Evolutionary conservation across 2,329 filamentous ascomycete genomes (phyloP).

Genomic region (Ascochyta viciae-villosae): DNA sequence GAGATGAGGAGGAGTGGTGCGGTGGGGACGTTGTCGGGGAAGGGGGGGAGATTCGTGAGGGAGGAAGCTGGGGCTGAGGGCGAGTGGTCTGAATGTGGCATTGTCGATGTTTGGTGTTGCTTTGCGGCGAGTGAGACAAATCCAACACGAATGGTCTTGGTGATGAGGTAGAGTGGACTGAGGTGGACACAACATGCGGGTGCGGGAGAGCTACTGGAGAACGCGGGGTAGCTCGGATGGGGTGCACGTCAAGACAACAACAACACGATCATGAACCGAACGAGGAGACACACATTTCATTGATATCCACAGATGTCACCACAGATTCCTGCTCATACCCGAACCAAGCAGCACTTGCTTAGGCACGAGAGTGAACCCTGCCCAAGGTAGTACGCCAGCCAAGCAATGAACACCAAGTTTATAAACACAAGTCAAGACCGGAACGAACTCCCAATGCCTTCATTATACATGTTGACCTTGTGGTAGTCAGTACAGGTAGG

Average conservation of each 20-base stretch:
- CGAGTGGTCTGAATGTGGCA: constrained; percentile 34
- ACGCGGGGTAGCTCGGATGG: constrained; percentile 29
- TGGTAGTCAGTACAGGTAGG: background rate
- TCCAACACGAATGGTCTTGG: background rate
- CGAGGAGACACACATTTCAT: constrained; percentile 40
- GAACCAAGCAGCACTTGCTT: constrained; percentile 28
- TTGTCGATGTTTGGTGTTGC: constrained; percentile 2
- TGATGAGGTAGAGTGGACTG: background rate
- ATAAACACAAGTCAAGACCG: constrained; percentile 49
- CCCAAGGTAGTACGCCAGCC: constrained; percentile 28
- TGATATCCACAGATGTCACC: constrained; percentile 49
- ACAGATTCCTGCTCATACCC: constrained; percentile 36
- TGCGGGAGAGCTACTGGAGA: constrained; percentile 14
- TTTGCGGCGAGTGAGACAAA: no score
- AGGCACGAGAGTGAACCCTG: constrained; percentile 22
- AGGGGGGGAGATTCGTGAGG: constrained; percentile 49
- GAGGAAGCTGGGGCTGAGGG: constrained; percentile 15
- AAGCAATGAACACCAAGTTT: constrained; percentile 41
- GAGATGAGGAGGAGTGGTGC: constrained; percentile 53
- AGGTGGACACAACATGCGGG: constrained; percentile 3
- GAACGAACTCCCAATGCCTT: constrained; percentile 44
- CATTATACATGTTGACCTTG: constrained; percentile 36
- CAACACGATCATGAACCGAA: background rate
- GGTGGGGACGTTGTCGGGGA: constrained; percentile 51
- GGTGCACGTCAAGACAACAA: background rate